Percentiles rank a stretch among this genome's conserved stretches.
Evolutionary conservation across 495 filamentous ascomycete genomes (phyloP).

Genomic region (Ramalina peruviana): DNA sequence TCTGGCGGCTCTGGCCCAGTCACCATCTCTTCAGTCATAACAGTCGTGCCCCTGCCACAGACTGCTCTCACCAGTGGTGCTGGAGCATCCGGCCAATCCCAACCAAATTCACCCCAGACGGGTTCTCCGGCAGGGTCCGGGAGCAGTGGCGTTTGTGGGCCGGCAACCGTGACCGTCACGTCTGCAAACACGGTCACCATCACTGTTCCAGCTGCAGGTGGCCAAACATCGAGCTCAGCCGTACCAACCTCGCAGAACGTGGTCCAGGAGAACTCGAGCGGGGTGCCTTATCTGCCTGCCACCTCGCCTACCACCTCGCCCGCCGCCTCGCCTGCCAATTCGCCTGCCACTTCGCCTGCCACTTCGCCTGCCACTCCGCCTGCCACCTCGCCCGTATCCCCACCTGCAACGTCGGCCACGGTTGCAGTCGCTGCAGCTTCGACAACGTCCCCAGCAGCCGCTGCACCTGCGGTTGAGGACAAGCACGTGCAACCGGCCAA

Average conservation of each 20-base stretch:
- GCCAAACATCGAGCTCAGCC: not conserved
- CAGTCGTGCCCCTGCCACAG: conserved; percentile 6
- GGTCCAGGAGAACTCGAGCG: no score
- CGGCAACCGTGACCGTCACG: conserved; percentile 17
- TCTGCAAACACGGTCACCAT: conserved; percentile 15
- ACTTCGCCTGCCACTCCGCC: no score
- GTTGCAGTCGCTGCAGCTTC: not conserved
- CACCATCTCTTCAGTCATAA: conserved; percentile 10
- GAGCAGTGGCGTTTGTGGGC: conserved; percentile 9
- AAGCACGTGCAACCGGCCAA: not conserved
- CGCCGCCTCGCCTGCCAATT: no score
- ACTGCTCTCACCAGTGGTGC: not conserved
- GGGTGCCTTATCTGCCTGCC: no score
- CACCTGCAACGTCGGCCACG: not conserved
- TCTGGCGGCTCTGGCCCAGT: not conserved
- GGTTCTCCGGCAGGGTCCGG: conserved; percentile 1
- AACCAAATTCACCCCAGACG: not conserved
- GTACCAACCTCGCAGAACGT: no score
- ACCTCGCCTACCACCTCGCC: no score
- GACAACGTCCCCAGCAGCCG: not conserved
- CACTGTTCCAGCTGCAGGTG: conserved; percentile 8
- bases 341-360: no score
- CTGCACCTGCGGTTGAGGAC: not conserved
- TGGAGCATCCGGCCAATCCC: not conserved
- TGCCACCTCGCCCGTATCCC: no score